Evolutionary conservation across 176 grass and related monocot species (phyloP), one percentile per base, ranked within the genome.

Genomic region (Rhynchospora pubera): DNA sequence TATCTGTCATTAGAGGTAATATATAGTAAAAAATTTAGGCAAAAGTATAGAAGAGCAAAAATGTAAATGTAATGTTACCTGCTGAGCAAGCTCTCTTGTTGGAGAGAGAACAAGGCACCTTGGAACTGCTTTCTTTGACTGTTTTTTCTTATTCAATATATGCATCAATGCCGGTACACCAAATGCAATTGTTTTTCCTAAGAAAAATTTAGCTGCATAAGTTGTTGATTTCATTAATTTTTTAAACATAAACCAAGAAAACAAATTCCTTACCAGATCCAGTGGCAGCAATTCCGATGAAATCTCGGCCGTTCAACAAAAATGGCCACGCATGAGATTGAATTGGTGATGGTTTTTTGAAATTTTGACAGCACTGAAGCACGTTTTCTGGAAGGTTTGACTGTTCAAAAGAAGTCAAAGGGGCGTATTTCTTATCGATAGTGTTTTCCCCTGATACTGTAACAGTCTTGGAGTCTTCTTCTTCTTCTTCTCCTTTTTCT

Each of bases 11-110:
- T 43, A 67, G 42, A 59, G 11, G 78, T 85, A 88, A 42, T 42
- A 45, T 55, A 79, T 34, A 14, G 71, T 18, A 26, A 52, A 70
- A 18, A 23, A 71, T 12, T 57, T 32, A 7, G 18, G 15, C 16
- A 84, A 42, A 73, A 84, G 19, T 48, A 42, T 86, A 66, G 43
- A 65, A 85, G 66, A 10, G 0, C 18, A 56, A 58, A 80, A 44
- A 45, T 57, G 34, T 21, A 61, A 26, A 39, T 72, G 72, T 7
- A 8, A 11, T 10, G 8, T 82, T 85, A 98, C 92, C 82, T 98
- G 95, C 48, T 98, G 95, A 84, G 95, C 95, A 16, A 98, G 92
- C 84, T 98, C 95, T 81, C 95, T 98, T 12, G 95, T 98, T 51
- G 95, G 95, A 13, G 95, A 92, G 42, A 98, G 85, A 65, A 98